Evolutionary conservation across 306 rosid species (phyloP), one percentile per base, ranked within the genome.

Genomic region (Quercus glauca): DNA sequence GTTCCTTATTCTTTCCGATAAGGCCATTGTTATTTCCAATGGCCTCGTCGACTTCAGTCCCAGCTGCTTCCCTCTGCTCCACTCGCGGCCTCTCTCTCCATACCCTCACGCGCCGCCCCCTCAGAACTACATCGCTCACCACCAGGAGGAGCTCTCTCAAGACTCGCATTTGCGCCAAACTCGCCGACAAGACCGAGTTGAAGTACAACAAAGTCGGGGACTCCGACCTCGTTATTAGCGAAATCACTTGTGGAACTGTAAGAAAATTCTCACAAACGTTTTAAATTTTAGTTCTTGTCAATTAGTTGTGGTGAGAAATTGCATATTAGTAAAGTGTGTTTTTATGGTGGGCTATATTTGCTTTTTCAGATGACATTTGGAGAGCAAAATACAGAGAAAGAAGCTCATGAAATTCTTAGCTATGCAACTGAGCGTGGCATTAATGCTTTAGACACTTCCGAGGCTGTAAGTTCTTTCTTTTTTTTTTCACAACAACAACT

Each of bases 201-300:
- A 84, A 90, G 86, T 90, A 83, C 80, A 71, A 90, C 70, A 95
- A 87, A 28, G 89, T 95, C 10, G 98, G 97, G 12, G 96, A 95
- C 51, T 95, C 98, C 26, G 96, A 95, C 92, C 98, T 91, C 33
- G 81, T 69, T 59, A 79, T 95, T 43, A 92, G 97, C 74, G 99
- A 95, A 84, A 85, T 95, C 79, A 91, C 97, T 49, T 82, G 87
- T 21, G 98, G 97, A 49, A 95, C 99, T 28, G 97, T 92, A 85
- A 79, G 79, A 78, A 31, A 57, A 15, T 23, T 67, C 17, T 69
- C 25, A 14, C 70, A 6, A 55, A 5, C 17, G 5, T 58, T 9
- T 26, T 23, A 4, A 59, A 59, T 59, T 23, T 49, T 12, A 13
- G 31, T 25, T 23, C 25, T 59, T 23, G 0, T 2, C 0, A 8